phyloP scores from a whole-genome alignment of 1,139 yeast genomes.

The Yarrowia galli region DNA sequence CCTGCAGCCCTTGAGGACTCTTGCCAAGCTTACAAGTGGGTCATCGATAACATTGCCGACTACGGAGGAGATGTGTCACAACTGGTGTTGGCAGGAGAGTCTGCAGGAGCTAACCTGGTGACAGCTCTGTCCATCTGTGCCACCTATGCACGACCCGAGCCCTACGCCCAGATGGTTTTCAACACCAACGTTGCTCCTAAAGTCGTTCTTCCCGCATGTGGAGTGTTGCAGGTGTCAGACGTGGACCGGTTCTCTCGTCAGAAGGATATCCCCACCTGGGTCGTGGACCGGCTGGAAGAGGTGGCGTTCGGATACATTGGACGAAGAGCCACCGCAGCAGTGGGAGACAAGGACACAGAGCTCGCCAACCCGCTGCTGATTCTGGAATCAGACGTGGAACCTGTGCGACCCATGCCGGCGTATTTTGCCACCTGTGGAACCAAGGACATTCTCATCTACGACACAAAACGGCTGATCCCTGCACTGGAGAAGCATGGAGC shows the following conservation, averaged over 20 bases:
- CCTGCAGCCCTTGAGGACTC: conserved; percentile 61
- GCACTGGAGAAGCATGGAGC: conserved; percentile 23
- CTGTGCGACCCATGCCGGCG: conserved; percentile 1
- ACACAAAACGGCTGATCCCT: conserved; percentile 24
- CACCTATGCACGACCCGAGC: conserved; percentile 13
- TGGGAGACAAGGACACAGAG: not conserved
- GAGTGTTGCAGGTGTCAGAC: conserved; percentile 17
- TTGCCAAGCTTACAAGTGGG: conserved; percentile 50
- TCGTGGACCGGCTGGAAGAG: conserved; percentile 10
- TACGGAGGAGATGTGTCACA: conserved; percentile 37
- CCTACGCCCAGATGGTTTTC: conserved; percentile 32
- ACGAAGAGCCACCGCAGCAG: not conserved
- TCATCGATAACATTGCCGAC: conserved; percentile 38
- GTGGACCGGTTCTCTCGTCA: not conserved
- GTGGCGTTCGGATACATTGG: conserved; percentile 22
- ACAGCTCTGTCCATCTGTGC: conserved; percentile 23
- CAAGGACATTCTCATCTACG: conserved; percentile 20
- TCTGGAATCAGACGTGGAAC: conserved; percentile 10
- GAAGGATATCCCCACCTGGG: conserved; percentile 14
- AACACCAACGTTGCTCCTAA: conserved; percentile 10
- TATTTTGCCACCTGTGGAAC: conserved; percentile 33
- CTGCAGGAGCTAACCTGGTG: conserved; percentile 30
- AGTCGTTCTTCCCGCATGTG: conserved; percentile 27
- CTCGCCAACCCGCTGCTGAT: conserved; percentile 28
- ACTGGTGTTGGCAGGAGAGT: conserved; percentile 28